Evolutionary conservation across 2,329 filamentous ascomycete species (phyloP).

Genomic region (Fusarium ramigenum): DNA sequence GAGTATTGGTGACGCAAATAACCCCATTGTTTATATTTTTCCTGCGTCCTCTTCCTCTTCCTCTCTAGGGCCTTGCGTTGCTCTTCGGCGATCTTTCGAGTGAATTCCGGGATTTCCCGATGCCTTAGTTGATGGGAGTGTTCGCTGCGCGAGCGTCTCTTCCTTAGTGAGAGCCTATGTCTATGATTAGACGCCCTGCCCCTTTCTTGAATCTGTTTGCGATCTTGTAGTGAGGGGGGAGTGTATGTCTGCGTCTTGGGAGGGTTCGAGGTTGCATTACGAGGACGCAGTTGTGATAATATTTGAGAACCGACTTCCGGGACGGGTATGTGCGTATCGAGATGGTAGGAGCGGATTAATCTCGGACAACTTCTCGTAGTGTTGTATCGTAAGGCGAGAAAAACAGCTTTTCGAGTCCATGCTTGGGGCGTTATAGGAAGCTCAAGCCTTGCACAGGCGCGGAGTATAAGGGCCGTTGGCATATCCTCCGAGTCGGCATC

Average conservation of each 20-base stretch:
- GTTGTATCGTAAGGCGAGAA: conserved; percentile 22
- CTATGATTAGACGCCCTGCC: neutral
- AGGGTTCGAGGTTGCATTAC: conserved; percentile 5
- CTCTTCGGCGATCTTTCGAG: conserved; percentile 4
- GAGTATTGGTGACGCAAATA: conserved; percentile 44
- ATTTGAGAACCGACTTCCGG: conserved; percentile 15
- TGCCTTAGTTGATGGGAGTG: neutral
- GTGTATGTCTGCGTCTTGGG: neutral
- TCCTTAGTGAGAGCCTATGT: neutral
- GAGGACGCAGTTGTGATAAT: conserved; percentile 31
- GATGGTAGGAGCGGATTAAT: conserved; percentile 22
- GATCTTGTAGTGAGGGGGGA: neutral
- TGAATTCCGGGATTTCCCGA: neutral
- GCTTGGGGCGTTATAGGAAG: conserved; percentile 18
- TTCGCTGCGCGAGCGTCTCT: neutral
- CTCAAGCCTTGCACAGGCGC: conserved; percentile 39
- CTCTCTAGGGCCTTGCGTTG: neutral
- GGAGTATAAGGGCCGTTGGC: conserved; percentile 38
- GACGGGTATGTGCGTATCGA: neutral
- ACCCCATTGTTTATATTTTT: conserved; percentile 45
- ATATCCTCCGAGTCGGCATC: conserved; percentile 39
- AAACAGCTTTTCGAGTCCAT: conserved; percentile 30
- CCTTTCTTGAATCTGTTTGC: neutral
- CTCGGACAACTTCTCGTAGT: neutral
- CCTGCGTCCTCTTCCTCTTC: conserved; percentile 6